A percentile compares a stretch with the other conserved stretches of the same genome.
phyloP scores from a whole-genome alignment of 2,329 filamentous ascomycete genomes.

The Lanzia echinophila region DNA sequence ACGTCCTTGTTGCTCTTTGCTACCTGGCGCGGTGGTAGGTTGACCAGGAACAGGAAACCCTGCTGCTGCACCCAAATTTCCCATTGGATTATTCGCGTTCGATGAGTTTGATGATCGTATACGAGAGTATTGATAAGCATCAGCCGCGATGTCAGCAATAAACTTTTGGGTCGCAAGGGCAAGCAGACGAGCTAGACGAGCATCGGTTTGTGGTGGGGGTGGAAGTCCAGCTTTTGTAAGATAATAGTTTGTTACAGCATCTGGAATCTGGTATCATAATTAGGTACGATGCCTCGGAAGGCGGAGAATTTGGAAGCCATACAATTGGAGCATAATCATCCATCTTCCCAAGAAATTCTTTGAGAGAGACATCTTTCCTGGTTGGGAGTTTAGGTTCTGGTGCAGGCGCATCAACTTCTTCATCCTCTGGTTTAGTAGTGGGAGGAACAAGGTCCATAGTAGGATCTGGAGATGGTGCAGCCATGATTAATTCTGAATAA shows the following conservation, averaged over 20 bases:
- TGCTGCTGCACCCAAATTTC: conserved; percentile 69
- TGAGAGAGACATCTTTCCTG: conserved; percentile 85
- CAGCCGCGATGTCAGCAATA: conserved; percentile 92
- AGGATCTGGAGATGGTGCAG: conserved; percentile 29
- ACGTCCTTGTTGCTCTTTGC: conserved; percentile 47
- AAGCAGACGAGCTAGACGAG: conserved; percentile 83
- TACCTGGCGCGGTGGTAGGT: conserved; percentile 47
- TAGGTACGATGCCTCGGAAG: conserved; percentile 9
- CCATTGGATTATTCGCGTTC: conserved; percentile 86
- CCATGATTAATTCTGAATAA: conserved; percentile 21
- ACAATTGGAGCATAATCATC: conserved; percentile 97
- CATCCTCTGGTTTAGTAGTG: conserved; percentile 21
- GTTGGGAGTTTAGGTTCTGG: conserved; percentile 61
- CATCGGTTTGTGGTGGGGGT: conserved; percentile 83
- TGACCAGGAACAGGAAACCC: conserved; percentile 59
- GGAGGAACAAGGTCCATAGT: conserved; percentile 27
- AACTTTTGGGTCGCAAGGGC: conserved; percentile 99
- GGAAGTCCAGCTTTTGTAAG: conserved; percentile 92
- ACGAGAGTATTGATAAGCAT: conserved; percentile 95
- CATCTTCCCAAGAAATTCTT: conserved; percentile 93
- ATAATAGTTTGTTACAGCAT: conserved; percentile 97
- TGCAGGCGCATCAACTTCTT: conserved; percentile 39
- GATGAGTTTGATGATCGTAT: conserved; percentile 87
- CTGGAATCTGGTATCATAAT: conserved; percentile 66
- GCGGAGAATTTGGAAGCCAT: conserved; percentile 33